Evolutionary conservation across 345 rosid genomes (phyloP).

Genomic region (Gossypium anomalum): DNA sequence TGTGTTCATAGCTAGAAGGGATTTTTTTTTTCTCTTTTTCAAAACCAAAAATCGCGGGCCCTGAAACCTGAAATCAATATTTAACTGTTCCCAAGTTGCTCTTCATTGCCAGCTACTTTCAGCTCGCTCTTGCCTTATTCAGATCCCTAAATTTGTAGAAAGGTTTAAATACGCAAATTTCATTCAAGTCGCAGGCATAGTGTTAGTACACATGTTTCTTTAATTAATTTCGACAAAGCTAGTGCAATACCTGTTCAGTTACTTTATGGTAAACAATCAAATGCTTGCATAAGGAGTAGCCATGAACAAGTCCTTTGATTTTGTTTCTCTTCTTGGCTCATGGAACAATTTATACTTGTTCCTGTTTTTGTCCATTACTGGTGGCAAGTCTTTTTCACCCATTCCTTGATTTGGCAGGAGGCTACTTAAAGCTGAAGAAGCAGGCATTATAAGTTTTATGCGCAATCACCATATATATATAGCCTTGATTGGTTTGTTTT

Average conservation of each 20-base stretch:
- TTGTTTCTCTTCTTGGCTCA: not conserved
- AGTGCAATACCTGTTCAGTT: not conserved
- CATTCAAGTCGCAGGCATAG: not conserved
- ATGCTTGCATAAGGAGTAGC: conserved; percentile 29
- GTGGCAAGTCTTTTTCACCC: conserved; percentile 21
- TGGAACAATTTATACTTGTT: not conserved
- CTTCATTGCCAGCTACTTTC: not conserved
- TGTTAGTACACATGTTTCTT: not conserved
- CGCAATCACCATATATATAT: conserved; percentile 47
- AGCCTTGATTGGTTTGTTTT: conserved; percentile 56
- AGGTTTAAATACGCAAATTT: not conserved
- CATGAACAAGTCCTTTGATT: not conserved
- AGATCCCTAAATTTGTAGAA: not conserved
- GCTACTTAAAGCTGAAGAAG: conserved; percentile 29
- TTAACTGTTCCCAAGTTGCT: conserved; percentile 6
- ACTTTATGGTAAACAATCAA: not conserved
- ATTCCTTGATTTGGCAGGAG: conserved; percentile 27
- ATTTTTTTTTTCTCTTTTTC: not conserved
- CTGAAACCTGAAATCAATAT: not conserved
- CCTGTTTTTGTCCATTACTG: not conserved
- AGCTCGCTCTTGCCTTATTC: not conserved
- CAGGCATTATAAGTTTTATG: conserved; percentile 14
- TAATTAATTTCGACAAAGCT: not conserved
- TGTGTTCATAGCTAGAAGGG: not conserved
- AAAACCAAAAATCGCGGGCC: not conserved